Evolutionary conservation across 768 basidiomycete genomes (phyloP).

Genomic region (Lyophyllum decastes): DNA sequence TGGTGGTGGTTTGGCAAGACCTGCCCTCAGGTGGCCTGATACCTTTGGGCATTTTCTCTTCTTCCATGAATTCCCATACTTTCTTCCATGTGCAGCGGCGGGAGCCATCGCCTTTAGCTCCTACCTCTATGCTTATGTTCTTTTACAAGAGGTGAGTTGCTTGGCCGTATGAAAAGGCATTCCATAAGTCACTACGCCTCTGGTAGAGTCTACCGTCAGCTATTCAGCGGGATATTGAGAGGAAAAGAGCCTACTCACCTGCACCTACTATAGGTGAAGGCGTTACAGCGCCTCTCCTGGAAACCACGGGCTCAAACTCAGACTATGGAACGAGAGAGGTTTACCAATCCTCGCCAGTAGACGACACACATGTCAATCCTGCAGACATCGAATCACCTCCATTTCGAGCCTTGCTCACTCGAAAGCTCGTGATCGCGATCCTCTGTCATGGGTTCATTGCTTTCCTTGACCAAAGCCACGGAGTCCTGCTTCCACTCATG

Average conservation of each 20-base stretch:
- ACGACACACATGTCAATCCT: slow-evolving; percentile 13
- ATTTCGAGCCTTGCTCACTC: slow-evolving; percentile 20
- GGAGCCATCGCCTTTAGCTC: slow-evolving; percentile 14
- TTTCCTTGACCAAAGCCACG: slow-evolving; percentile 41
- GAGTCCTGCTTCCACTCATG: slow-evolving; percentile 46
- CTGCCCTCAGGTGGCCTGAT: slow-evolving; percentile 26
- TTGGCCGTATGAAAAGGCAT: neutral
- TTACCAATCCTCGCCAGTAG: slow-evolving; percentile 21
- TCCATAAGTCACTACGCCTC: neutral
- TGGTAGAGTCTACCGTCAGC: slow-evolving; percentile 19
- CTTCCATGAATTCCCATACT: slow-evolving; percentile 30
- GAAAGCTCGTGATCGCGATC: slow-evolving; percentile 40
- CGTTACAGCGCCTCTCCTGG: slow-evolving; percentile 1
- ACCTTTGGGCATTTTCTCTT: slow-evolving; percentile 22
- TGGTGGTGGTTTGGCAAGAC: slow-evolving; percentile 29
- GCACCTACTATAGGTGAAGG: neutral
- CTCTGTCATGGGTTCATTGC: slow-evolving; percentile 39
- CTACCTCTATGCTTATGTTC: slow-evolving; percentile 16
- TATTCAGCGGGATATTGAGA: neutral
- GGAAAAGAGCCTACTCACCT: slow-evolving; percentile 2
- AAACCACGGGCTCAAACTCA: neutral
- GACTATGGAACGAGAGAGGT: slow-evolving; percentile 2
- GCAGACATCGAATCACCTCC: slow-evolving; percentile 21
- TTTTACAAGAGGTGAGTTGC: slow-evolving; percentile 27
- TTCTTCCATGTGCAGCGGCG: slow-evolving; percentile 27